phyloP scores from a whole-genome alignment of 2,329 filamentous ascomycete species.

The Colletotrichum cereale region DNA sequence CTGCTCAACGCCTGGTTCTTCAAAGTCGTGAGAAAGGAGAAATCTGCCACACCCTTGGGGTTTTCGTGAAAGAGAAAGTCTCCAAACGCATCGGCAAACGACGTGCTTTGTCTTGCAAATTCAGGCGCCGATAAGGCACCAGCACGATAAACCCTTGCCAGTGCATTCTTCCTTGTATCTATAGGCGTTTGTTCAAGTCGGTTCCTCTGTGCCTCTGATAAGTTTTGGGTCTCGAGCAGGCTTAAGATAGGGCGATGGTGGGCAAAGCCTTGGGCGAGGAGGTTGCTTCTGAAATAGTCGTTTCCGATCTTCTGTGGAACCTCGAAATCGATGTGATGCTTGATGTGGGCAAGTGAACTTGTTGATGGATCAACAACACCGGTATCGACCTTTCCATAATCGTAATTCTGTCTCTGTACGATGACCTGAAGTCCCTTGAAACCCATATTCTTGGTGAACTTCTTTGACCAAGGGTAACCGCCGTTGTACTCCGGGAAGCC shows the following conservation, averaged over 20 bases:
- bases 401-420: neutral
- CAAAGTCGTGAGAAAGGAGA: neutral
- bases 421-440: neutral
- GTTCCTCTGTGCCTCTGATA: neutral
- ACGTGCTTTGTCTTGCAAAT: neutral
- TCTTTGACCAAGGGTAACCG: neutral
- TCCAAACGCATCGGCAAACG: neutral
- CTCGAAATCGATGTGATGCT: neutral
- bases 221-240: neutral
- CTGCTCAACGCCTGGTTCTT: neutral
- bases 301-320: neutral
- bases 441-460: neutral
- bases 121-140: neutral
- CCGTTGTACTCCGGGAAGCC: neutral
- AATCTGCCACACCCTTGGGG: neutral
- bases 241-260: neutral
- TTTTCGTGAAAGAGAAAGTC: neutral
- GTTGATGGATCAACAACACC: neutral
- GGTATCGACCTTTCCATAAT: neutral
- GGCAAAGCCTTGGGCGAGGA: neutral
- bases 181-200: neutral
- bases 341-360: neutral
- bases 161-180: neutral
- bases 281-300: neutral
- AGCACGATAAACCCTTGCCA: neutral